Evolutionary conservation across 2,329 filamentous ascomycete species (phyloP), one percentile per base, ranked within the genome.

Genomic region (Fusarium mangiferae): DNA sequence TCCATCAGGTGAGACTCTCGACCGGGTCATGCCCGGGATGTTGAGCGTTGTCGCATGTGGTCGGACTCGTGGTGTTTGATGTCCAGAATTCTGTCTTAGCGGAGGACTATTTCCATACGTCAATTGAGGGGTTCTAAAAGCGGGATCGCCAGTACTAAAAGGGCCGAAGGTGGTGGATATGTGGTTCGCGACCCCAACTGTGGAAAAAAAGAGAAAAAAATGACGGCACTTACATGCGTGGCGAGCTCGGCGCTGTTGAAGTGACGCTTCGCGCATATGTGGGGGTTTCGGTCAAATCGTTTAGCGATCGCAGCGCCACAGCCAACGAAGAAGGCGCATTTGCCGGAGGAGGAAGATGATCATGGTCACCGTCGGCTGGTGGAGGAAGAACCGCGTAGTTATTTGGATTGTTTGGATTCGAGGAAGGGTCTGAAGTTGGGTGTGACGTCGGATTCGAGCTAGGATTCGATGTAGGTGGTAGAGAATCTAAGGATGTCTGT

Each of bases 21-120:
- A 98, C 79, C 95, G 93, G 68, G 96, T 99, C 87, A 99, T 91
- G 75, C 96, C 96, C 65, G 96, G 96, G 68, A 99, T 98, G 82
- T 98, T 97, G 78, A 98, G 91, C 20, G 96, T 98, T 22, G 96
- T 98, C 15, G 96, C 95, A 82, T 97, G 94, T 28, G 92, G 89
- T 74, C 92, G 90, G 55, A 94, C 89, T 73, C 93, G 89, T 35
- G 95, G 95, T 11, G 95, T 97, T 33, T 91, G 91, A 57, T 87
- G 88, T 66, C 92, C 92, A 17, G 94, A 96, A 78, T 92, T 93
- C 79, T 93, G 92, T 79, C 93, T 86, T 69, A 91, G 82, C 3
- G 92, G 91, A 56, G 89, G 89, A 77, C 93, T 94, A 77, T 80
- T 69, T 69, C 38, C 38, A 68, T 57, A 68, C 70, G 74, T 79